Percentiles rank a stretch among this genome's conserved stretches.
phyloP scores from a whole-genome alignment of 345 rosid genomes.

The Cardiospermum halicacabum region DNA sequence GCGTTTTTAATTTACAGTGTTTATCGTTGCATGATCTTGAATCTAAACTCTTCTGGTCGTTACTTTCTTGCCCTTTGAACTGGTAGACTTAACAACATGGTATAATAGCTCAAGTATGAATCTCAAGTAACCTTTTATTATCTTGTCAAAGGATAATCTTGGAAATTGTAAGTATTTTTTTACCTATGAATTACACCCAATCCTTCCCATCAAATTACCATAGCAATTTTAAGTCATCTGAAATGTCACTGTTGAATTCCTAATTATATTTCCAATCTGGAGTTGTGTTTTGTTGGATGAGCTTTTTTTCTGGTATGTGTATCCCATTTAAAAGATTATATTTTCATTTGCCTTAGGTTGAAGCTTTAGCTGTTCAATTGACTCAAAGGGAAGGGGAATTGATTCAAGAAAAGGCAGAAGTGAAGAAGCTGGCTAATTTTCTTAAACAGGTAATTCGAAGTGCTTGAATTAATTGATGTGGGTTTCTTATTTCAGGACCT shows the following conservation, averaged over 20 bases:
- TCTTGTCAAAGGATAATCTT: not conserved
- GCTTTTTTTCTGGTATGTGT: not conserved
- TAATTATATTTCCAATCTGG: not conserved
- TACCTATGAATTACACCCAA: not conserved
- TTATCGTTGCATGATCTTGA: not conserved
- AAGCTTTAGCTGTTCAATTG: slow-evolving; percentile 91
- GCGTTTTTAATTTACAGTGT: no score
- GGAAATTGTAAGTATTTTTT: not conserved
- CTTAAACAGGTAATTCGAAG: slow-evolving; percentile 66
- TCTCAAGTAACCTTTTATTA: no score
- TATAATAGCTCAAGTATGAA: not conserved
- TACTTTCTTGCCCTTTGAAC: not conserved
- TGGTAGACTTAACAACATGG: not conserved
- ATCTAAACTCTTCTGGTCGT: not conserved
- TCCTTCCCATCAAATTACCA: not conserved
- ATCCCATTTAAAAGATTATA: slow-evolving; percentile 1
- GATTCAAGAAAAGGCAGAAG: slow-evolving; percentile 90
- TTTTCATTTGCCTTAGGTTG: slow-evolving; percentile 61
- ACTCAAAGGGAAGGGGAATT: slow-evolving; percentile 96
- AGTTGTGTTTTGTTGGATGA: slow-evolving; percentile 1
- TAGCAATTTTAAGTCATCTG: not conserved
- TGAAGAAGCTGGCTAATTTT: slow-evolving; percentile 85
- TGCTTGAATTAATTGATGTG: not conserved
- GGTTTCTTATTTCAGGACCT: not conserved
- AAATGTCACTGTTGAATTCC: not conserved